Base-by-base conservation (phyloP, 805 yeast genomes). In the Kodamaea fukazawae region DNA sequence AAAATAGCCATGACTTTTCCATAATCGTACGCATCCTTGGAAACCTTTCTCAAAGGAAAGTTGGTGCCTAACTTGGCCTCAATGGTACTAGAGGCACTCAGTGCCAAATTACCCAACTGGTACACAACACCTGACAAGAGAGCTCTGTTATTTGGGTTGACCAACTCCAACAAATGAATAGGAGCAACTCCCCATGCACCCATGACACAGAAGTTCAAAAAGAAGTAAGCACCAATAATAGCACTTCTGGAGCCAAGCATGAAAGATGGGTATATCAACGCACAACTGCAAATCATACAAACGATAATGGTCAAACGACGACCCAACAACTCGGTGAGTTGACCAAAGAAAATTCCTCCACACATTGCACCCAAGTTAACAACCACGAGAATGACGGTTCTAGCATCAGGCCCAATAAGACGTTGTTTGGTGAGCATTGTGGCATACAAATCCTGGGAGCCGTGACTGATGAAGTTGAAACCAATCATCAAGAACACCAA, bases 151-250 rank as follows among this genome's bases (percentile, higher is more conserved):
- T 50, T 52, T 12, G 65, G 58, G n/a, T 61, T 61, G 10, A 85
- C 74, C 35, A 83, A 65, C 58, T 83, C 90, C 17, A 80, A 66
- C 29, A 83, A 63, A 58, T 81, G 80, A 31, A 79, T 73, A 13
- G 88, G 86, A n/a, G 77, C 68, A 35, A 83, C 76, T 44, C 89
- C 88, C 83, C 86, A 83, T 4, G 80, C 80, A 26, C 87, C 89
- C 65, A 79, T 82, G 4, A 82, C 83, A 39, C 76, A 73, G 52
- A 75, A 73, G 54, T 81, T 85, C 53, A 81, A 53, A 63, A 80
- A 80, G 60, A 81, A 82, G 3, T 63, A 79, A 1, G 81, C 80
- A 20, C 81, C 83, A 47, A 76, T 68, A 20, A 79, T 73, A 11
- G 32, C 27, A 11, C 27, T 9, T 10, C 9, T 20, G 13, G 15